These are phyloP conservation scores for Neurospora sp. DNA, from an alignment of 495 filamentous ascomycete genomes.

Conservation along the genomic window DNA sequence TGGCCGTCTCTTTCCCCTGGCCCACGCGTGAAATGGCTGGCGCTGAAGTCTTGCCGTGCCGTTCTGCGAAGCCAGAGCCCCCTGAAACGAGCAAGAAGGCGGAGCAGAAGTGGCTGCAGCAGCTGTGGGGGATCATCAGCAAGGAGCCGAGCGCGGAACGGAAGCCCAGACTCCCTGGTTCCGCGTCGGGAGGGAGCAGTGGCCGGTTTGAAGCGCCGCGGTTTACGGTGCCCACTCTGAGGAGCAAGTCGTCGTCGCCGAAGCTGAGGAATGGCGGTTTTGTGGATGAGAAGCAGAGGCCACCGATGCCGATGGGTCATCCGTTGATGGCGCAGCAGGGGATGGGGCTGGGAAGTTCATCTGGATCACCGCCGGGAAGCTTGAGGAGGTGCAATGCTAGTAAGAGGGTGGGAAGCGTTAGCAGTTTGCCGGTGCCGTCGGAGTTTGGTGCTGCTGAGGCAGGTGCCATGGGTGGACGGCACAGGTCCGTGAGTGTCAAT, in stretches of 20 bases:
- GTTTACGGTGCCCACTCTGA: conserved; percentile 6
- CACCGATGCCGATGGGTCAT: background rate
- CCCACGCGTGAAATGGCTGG: conserved; percentile 27
- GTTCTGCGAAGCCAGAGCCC: conserved; percentile 19
- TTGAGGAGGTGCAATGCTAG: conserved; percentile 14
- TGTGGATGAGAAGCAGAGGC: background rate
- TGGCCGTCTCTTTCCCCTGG: conserved; percentile 28
- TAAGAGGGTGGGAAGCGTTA: background rate
- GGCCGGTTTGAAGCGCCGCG: conserved; percentile 17
- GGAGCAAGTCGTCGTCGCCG: background rate
- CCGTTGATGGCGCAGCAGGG: background rate
- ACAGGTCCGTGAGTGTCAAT: background rate
- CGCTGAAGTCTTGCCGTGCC: conserved; percentile 24
- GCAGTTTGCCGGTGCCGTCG: background rate
- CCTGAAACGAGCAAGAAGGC: conserved; percentile 4
- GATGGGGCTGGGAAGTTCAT: background rate
- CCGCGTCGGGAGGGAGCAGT: background rate
- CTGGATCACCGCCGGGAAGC: background rate
- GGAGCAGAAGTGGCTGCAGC: conserved; percentile 24
- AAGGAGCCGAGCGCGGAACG: conserved; percentile 5
- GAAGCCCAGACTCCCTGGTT: background rate
- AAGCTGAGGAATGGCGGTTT: background rate
- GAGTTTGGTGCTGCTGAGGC: background rate
- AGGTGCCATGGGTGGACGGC: background rate
- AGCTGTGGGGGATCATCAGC: conserved; percentile 16